These are phyloP conservation scores for Phytophthora parvispora DNA, from an alignment of 352 stramenopile species.

Conservation along the genomic window DNA sequence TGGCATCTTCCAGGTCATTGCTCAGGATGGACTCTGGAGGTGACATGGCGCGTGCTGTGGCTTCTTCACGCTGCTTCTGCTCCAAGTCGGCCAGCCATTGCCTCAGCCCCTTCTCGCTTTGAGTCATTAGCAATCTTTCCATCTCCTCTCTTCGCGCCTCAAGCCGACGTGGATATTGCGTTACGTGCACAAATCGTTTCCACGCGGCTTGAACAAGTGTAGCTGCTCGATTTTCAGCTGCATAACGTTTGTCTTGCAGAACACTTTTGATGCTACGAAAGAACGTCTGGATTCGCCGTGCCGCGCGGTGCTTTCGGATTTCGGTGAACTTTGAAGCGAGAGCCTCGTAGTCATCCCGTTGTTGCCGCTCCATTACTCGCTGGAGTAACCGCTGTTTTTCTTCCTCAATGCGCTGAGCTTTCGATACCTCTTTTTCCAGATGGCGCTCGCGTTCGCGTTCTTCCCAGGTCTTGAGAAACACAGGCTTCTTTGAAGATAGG, in stretches of 20 bases:
- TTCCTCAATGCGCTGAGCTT: slow-evolving; percentile 66
- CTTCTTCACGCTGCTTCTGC: slow-evolving; percentile 9
- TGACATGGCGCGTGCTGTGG: not conserved
- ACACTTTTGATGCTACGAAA: slow-evolving; percentile 15
- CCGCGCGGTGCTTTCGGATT: slow-evolving; percentile 32
- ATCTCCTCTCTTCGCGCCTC: slow-evolving; percentile 17
- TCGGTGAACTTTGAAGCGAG: slow-evolving; percentile 13
- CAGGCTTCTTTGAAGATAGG: slow-evolving; percentile 55
- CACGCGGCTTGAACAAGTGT: slow-evolving; percentile 41
- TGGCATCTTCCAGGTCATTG: not conserved
- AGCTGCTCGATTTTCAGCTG: slow-evolving; percentile 18
- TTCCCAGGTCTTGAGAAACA: slow-evolving; percentile 80
- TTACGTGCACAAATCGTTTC: slow-evolving; percentile 35
- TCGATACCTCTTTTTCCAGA: slow-evolving; percentile 68
- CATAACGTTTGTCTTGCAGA: not conserved
- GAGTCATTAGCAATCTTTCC: slow-evolving; percentile 41
- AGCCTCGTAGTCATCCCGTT: slow-evolving; percentile 28
- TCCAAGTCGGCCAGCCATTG: slow-evolving; percentile 16
- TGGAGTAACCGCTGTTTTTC: slow-evolving; percentile 67
- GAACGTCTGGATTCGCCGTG: slow-evolving; percentile 36
- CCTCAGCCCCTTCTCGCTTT: slow-evolving; percentile 45
- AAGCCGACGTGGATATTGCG: slow-evolving; percentile 28
- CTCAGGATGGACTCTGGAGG: slow-evolving; percentile 12
- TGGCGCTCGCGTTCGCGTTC: slow-evolving; percentile 69
- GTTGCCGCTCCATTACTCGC: slow-evolving; percentile 42